Conservation (phyloP, 768 basidiomycete genomes). For the Polyporus arcularius region DNA sequence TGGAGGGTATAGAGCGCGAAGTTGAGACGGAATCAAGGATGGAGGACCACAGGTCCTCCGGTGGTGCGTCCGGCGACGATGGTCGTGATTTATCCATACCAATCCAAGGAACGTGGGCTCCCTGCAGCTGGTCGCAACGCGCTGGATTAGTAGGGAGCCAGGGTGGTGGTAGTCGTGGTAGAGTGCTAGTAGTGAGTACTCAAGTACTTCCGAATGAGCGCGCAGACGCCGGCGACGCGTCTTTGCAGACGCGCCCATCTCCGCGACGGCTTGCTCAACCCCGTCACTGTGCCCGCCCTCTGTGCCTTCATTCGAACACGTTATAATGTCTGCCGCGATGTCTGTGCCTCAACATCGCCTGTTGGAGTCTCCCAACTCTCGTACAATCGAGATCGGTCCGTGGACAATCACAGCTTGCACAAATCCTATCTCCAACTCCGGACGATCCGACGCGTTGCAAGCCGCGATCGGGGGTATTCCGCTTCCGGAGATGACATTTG, state of each 20-base stretch:
- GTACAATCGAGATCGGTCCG: constrained; percentile 63
- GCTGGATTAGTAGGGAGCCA: background rate
- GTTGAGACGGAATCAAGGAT: constrained; percentile 88
- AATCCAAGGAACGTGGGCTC: background rate
- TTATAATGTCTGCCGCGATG: constrained; percentile 43
- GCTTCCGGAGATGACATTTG: constrained; percentile 96
- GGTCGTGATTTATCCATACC: constrained; percentile 51
- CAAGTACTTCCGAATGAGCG: background rate
- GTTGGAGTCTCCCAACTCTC: constrained; percentile 67
- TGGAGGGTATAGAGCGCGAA: constrained; percentile 78
- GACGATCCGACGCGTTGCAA: constrained; percentile 71
- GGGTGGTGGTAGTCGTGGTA: background rate
- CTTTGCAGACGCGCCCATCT: constrained; percentile 3
- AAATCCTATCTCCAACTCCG: constrained; percentile 77
- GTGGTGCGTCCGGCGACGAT: constrained; percentile 72
- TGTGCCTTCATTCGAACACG: constrained; percentile 19
- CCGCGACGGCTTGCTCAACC: constrained; percentile 13
- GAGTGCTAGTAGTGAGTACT: background rate
- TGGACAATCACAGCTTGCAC: constrained; percentile 76
- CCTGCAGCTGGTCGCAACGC: background rate
- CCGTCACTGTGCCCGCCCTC: background rate
- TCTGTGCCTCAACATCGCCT: constrained; percentile 64
- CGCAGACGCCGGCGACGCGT: constrained; percentile 24
- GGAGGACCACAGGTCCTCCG: constrained; percentile 87
- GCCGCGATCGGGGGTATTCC: constrained; percentile 65